Conservation (phyloP, 23 red algal genomes). For the Gracilaria gracilis region DNA sequence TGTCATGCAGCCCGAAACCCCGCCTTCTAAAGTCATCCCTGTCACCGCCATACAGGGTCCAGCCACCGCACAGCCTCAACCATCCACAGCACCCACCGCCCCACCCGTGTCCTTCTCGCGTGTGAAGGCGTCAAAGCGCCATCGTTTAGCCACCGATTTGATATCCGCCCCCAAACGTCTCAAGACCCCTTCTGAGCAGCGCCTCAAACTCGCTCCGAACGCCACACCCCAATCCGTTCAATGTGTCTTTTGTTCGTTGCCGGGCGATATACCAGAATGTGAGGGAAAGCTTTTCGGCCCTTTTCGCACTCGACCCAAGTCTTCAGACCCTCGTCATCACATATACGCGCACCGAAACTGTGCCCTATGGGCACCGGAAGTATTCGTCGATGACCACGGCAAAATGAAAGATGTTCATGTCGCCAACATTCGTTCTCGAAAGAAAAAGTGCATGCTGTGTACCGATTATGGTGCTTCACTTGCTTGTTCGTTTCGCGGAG, state of each 20-base stretch:
- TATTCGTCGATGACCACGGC: slow-evolving; percentile 8
- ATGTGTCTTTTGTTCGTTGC: slow-evolving; percentile 45
- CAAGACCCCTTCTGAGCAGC: slow-evolving; percentile 1
- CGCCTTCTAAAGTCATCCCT: neutral
- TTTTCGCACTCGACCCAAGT: slow-evolving; percentile 17
- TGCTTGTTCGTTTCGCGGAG: slow-evolving; percentile 48
- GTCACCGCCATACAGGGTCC: neutral
- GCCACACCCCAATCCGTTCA: neutral
- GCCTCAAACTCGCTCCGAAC: neutral
- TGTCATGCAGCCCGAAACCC: slow-evolving; percentile 6
- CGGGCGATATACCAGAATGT: slow-evolving; percentile 57
- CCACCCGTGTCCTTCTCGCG: slow-evolving; percentile 2
- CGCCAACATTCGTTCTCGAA: slow-evolving; percentile 33
- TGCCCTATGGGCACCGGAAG: slow-evolving; percentile 69
- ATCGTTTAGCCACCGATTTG: neutral
- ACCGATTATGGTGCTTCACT: slow-evolving; percentile 48
- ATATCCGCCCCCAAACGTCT: neutral
- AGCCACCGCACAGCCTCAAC: no score
- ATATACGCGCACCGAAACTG: slow-evolving; percentile 70
- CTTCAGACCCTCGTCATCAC: neutral
- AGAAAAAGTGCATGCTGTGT: slow-evolving; percentile 59
- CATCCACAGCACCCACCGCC: neutral
- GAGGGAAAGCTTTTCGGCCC: slow-evolving; percentile 61
- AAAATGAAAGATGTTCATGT: slow-evolving; percentile 29
- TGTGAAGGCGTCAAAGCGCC: slow-evolving; percentile 17